Conservation (phyloP, 2,329 filamentous ascomycete genomes). For the Metarhizium robertsii region DNA sequence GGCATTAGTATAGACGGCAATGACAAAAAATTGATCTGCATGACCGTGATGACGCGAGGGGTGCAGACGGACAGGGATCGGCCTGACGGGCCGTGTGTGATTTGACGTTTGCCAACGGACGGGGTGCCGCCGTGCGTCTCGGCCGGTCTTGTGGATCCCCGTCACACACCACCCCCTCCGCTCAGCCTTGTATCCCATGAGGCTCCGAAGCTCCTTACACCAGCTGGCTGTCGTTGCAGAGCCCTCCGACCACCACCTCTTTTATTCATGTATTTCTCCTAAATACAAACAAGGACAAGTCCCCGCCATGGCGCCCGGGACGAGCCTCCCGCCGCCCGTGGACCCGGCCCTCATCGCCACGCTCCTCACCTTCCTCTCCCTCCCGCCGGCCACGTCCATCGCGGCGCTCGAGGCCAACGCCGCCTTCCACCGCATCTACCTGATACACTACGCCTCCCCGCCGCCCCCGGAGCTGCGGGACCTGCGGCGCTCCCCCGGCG, state of each 20-base stretch:
- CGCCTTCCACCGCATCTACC: slow-evolving; percentile 18
- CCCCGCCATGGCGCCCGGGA: neutral
- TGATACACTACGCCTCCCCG: slow-evolving; percentile 10
- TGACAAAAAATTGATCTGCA: too few species aligned
- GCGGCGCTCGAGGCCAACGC: slow-evolving; percentile 12
- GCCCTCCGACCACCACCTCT: too few species aligned
- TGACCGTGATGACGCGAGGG: too few species aligned
- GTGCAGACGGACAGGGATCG: too few species aligned
- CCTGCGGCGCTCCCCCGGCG: neutral
- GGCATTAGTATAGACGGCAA: neutral
- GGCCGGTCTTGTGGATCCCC: too few species aligned
- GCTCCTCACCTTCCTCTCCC: slow-evolving; percentile 10
- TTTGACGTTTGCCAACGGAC: too few species aligned
- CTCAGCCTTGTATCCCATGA: too few species aligned
- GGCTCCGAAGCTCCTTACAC: neutral
- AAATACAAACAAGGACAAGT: neutral
- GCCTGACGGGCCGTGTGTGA: too few species aligned
- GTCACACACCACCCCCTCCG: too few species aligned
- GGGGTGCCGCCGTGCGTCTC: too few species aligned
- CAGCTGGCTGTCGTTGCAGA: too few species aligned
- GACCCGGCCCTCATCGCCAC: slow-evolving; percentile 6
- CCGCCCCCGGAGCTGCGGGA: neutral
- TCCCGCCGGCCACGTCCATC: slow-evolving; percentile 9
- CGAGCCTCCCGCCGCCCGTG: neutral
- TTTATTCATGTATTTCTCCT: too few species aligned